Base-by-base conservation (phyloP, 495 filamentous ascomycete genomes). In the Bombardia bombarda region DNA sequence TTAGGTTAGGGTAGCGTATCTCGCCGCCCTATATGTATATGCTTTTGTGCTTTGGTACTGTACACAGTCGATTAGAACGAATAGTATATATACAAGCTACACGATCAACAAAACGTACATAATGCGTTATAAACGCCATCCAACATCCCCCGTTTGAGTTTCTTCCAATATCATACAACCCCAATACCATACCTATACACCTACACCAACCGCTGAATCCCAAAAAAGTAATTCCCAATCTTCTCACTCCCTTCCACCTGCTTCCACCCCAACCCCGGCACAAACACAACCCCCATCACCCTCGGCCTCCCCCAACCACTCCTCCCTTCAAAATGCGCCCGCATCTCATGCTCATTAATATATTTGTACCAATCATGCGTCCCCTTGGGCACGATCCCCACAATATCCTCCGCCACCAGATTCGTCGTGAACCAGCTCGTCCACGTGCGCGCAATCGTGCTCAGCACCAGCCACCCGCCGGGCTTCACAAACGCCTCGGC, bases 331-430 rank as follows among this genome's bases (percentile, higher is more conserved):
- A 79, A 74, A 35, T 71, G 87, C 2, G 47, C 70, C 50, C 78
- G 66, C 57, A 98, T 43, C 72, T 97, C 92, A 14, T 75, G 68
- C 52, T 83, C 85, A 56, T 95, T 93, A 20, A 98, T 79, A 60
- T 97, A 98, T 61, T 96, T 94, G 13, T 66, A 67, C 92, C 92
- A 98, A 53, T 96, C 88, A 60, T 98, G 92, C 40, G 92, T 96
- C 0, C 92, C 92, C 40, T 75, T 74, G 17, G 92, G 92, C 43
- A 98, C 92, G 43, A 97, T 82, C 16, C 86, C 68, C 35, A 95
- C 60, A 3, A 96, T 63, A 65, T 92, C 88, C 66, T 98, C 92
- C 0, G 92, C 92, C 40, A 96, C 72, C 19, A 97, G 58, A 53
- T 95, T 95, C 16, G 94, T 98, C 14, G 87, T 86, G 3, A 95